Percentiles rank a stretch among this genome's conserved stretches.
Evolutionary conservation across 768 basidiomycete genomes (phyloP).

Genomic region (Calocybe cyanea): DNA sequence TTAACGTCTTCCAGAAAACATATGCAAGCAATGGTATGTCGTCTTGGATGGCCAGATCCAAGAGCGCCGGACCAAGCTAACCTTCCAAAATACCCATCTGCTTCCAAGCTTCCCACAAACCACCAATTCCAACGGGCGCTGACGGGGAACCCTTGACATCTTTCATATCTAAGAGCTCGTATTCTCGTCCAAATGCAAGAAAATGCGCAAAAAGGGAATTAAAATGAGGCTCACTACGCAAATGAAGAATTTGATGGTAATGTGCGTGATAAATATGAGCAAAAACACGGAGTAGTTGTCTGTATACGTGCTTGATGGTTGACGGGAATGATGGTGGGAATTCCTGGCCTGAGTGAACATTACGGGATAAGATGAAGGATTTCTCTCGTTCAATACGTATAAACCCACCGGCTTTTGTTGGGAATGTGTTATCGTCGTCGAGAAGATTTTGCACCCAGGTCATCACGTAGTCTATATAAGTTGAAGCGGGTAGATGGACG

Average conservation of each 20-base stretch:
- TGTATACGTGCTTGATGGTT: constrained; percentile 92
- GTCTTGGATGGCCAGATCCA: neutral
- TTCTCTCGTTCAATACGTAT: neutral
- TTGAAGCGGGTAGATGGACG: constrained; percentile 89
- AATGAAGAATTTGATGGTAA: constrained; percentile 86
- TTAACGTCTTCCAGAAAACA: neutral
- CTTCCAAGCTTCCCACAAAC: constrained; percentile 85
- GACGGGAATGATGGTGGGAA: constrained; percentile 87
- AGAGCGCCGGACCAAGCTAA: constrained; percentile 16
- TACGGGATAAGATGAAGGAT: neutral
- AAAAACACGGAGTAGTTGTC: constrained; percentile 94
- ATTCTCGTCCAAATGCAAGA: constrained; percentile 93
- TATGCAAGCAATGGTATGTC: neutral
- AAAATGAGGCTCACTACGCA: constrained; percentile 93
- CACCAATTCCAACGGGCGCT: constrained; percentile 67
- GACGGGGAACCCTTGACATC: constrained; percentile 74
- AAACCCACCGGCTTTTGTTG: constrained; percentile 86
- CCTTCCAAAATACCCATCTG: constrained; percentile 81
- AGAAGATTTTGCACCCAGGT: constrained; percentile 96
- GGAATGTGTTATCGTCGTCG: constrained; percentile 90
- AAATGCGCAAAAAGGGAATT: constrained; percentile 99
- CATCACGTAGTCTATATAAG: constrained; percentile 99
- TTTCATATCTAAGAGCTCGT: constrained; percentile 86
- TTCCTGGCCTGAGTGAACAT: constrained; percentile 77
- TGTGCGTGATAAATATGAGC: constrained; percentile 98